These are phyloP conservation scores for Solanum hybrid DNA, from an alignment of 305 asterid genomes.

Conservation along the genomic window DNA sequence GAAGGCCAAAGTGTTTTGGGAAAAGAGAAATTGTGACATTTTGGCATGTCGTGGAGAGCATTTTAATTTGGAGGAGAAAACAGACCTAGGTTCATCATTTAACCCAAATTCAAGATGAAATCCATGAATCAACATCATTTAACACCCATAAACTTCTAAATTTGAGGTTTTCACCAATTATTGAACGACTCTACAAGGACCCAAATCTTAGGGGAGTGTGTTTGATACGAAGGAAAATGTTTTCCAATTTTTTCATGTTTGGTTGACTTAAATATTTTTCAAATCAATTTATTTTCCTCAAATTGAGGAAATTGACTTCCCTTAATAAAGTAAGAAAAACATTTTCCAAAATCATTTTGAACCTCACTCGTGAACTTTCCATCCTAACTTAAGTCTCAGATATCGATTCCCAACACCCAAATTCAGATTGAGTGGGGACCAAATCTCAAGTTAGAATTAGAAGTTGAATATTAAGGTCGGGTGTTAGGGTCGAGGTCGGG, in stretches of 20 bases:
- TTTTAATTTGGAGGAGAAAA: neutral
- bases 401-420: neutral
- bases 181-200: neutral
- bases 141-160: neutral
- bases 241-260: neutral
- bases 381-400: neutral
- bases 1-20: neutral
- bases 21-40: neutral
- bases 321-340: neutral
- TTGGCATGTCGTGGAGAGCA: neutral
- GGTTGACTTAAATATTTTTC: neutral
- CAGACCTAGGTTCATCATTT: neutral
- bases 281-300: too few species aligned
- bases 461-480: neutral
- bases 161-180: neutral
- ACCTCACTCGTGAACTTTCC: neutral
- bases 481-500: neutral
- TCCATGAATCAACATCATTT: neutral
- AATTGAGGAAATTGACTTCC: neutral
- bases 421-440: neutral
- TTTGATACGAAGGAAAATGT: neutral
- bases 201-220: neutral
- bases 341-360: neutral
- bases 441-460: neutral
- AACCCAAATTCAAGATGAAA: neutral